Evolutionary conservation across 2,329 filamentous ascomycete species (phyloP), one percentile per base, ranked within the genome.

Genomic region (Penicillium glabrum): DNA sequence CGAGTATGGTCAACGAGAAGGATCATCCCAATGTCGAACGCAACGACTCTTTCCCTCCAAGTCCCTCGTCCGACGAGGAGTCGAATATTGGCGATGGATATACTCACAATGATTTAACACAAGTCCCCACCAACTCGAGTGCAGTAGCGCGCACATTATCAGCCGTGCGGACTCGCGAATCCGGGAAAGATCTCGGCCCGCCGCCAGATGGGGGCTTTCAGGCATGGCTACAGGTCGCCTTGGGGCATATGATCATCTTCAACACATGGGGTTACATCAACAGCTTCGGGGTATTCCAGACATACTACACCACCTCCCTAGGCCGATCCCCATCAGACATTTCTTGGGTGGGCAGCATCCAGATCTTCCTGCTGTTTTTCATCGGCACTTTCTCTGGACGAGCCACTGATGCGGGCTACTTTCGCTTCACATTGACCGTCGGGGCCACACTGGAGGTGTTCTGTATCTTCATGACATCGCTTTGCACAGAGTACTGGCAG

Each of bases 231-330:
- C 83, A 86, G 63, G 82, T 82, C 3, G 74, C 77, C 2, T 73
- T 83, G 11, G 79, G 74, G 2, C 83, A 83, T 63, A 70, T 82
- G 47, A 75, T 84, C 46, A 82, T 83, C 62, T 82, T 85, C 67
- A 84, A 81, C 61, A 83, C 83, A 1, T 86, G 84, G 78, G 76
- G 77, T 4, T 81, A 79, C 57, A 77, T 82, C 64, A 80, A 78
- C 45, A 79, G 80, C n/a, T 85, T 83, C 58, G 83, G 83, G 3
- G 78, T 81, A 3, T 86, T 83, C 54, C 82, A 86, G 58, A 77
- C 78, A 3, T 80, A 81, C 67, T 86, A 85, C 59, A 73, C 69
- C 33, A 64, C 75, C 63, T 59, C 71, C 45, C 57, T 82, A 65
- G 46, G 65, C 21, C 70, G 75, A 21, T 67, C 78, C 0, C 76